A percentile compares a stretch with the other conserved stretches of the same genome.
phyloP scores from a whole-genome alignment of 2,329 filamentous ascomycete genomes.

The Fusarium veterinarium region DNA sequence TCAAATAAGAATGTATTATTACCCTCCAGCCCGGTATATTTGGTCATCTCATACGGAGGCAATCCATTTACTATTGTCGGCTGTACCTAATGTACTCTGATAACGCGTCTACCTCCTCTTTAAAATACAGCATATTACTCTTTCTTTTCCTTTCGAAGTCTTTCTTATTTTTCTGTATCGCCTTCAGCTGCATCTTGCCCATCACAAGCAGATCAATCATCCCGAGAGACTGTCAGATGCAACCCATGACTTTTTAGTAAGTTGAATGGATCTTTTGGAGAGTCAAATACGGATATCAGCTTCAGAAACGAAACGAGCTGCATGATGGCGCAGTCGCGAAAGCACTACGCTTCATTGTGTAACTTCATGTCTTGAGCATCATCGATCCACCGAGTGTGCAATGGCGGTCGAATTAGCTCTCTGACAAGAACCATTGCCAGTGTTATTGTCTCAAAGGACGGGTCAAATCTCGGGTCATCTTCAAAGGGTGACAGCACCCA shows the following conservation, averaged over 20 bases:
- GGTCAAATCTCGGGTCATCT: neutral
- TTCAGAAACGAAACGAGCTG: slow-evolving; percentile 1
- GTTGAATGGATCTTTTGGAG: slow-evolving; percentile 29
- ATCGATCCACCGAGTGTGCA: slow-evolving; percentile 33
- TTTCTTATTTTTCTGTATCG: neutral
- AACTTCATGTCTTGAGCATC: neutral
- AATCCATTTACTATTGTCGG: slow-evolving; percentile 1
- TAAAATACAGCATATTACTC: neutral
- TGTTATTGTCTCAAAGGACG: slow-evolving; percentile 25
- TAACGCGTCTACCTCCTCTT: slow-evolving; percentile 18
- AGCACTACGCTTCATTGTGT: neutral
- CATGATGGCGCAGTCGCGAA: neutral
- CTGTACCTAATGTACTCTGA: slow-evolving; percentile 6
- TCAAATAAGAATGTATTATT: slow-evolving; percentile 4
- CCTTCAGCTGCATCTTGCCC: neutral
- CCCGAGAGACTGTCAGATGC: slow-evolving; percentile 5
- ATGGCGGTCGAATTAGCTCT: slow-evolving; percentile 28
- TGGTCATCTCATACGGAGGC: neutral
- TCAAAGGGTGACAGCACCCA: slow-evolving; percentile 61
- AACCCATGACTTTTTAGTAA: slow-evolving; percentile 6
- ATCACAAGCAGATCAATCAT: slow-evolving; percentile 2
- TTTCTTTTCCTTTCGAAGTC: slow-evolving; percentile 1
- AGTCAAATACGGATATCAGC: slow-evolving; percentile 6
- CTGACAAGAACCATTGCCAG: slow-evolving; percentile 19
- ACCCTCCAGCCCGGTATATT: neutral